phyloP scores from a whole-genome alignment of 2,329 filamentous ascomycete species.

The Parastagonospora nodorum region DNA sequence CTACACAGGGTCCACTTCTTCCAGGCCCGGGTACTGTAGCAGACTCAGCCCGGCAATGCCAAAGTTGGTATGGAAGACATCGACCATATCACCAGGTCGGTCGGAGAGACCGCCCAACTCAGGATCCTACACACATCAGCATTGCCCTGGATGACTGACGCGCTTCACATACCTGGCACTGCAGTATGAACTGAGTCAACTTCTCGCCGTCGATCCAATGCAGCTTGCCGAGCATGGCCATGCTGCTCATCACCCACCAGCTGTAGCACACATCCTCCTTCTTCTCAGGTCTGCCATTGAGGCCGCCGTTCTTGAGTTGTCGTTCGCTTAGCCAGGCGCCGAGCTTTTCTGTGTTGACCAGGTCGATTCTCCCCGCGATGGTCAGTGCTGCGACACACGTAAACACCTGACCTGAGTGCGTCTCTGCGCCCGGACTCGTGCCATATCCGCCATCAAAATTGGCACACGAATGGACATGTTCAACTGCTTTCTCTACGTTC shows the following conservation, averaged over 20 bases:
- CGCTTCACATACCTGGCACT: slow-evolving; percentile 68
- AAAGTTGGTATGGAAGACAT: slow-evolving; percentile 95
- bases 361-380: slow-evolving; percentile 80
- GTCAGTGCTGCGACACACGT: slow-evolving; percentile 87
- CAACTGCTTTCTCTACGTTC: slow-evolving; percentile 78
- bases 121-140: slow-evolving; percentile 60
- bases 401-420: slow-evolving; percentile 93
- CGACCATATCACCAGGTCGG: slow-evolving; percentile 89
- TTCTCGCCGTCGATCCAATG: slow-evolving; percentile 92
- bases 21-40: slow-evolving; percentile 74
- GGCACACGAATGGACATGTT: slow-evolving; percentile 78
- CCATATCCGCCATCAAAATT: slow-evolving; percentile 97
- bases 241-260: slow-evolving; percentile 95
- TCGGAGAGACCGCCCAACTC: slow-evolving; percentile 87
- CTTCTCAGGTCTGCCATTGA: slow-evolving; percentile 96
- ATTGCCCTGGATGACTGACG: background rate
- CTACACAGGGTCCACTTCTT: slow-evolving; percentile 87
- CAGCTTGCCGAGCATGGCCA: slow-evolving; percentile 83
- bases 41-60: slow-evolving; percentile 87
- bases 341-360: slow-evolving; percentile 80
- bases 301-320: slow-evolving; percentile 81
- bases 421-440: slow-evolving; percentile 85
- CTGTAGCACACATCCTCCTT: slow-evolving; percentile 97
- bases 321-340: slow-evolving; percentile 92
- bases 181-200: slow-evolving; percentile 80